Conservation (phyloP, 129 eudicot genomes). For the Artemisia annua region DNA sequence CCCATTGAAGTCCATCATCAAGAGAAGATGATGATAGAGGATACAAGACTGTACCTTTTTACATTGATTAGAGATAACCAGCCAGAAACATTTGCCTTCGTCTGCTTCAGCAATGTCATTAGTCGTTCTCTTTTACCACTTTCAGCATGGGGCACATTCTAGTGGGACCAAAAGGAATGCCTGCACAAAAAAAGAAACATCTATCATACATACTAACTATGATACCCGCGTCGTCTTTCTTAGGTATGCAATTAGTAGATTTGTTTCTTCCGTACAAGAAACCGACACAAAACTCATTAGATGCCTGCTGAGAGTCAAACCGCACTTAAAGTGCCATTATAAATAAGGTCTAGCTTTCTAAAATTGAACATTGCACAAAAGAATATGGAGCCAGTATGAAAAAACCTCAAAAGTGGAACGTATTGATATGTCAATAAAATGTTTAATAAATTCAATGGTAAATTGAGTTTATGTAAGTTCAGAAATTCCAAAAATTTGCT, state of each 20-base stretch:
- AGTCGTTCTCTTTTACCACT: constrained; percentile 49
- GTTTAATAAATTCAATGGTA: constrained; percentile 27
- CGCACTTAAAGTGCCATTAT: neutral
- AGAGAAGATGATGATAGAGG: constrained; percentile 27
- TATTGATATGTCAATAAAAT: constrained; percentile 16
- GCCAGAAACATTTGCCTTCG: constrained; percentile 26
- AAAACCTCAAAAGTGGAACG: constrained; percentile 6
- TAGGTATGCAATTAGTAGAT: constrained; percentile 14
- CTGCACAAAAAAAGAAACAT: constrained; percentile 53
- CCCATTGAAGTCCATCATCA: constrained; percentile 21
- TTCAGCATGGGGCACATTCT: constrained; percentile 71
- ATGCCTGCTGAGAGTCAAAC: constrained; percentile 6
- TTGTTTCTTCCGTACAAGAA: constrained; percentile 2
- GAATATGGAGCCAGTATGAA: constrained; percentile 2
- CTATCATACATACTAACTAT: constrained; percentile 34
- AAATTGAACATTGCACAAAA: constrained; percentile 11
- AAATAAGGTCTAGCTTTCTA: neutral
- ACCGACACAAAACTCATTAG: constrained; percentile 18
- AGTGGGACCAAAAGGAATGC: constrained; percentile 51
- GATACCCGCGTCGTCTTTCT: constrained; percentile 17
- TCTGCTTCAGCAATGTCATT: constrained; percentile 39
- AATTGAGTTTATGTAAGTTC: constrained; percentile 25
- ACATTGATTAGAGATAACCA: constrained; percentile 34
- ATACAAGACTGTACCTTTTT: constrained; percentile 43
- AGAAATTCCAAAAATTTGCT: constrained; percentile 25